Percentiles rank a stretch among this genome's conserved stretches.
phyloP scores from a whole-genome alignment of 768 basidiomycete species.

The Cystofilobasidium capitatum region DNA sequence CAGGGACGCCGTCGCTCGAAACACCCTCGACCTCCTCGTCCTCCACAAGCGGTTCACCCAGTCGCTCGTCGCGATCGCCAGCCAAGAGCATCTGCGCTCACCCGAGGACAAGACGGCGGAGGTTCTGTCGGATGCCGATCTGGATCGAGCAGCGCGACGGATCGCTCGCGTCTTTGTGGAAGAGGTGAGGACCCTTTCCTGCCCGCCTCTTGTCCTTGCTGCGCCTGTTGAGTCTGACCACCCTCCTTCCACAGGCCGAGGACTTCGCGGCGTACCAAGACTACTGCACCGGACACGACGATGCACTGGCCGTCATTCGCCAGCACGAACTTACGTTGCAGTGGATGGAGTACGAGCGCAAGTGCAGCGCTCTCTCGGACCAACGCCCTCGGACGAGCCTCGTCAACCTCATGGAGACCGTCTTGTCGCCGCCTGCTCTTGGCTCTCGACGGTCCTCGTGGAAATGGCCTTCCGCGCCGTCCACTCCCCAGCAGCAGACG shows the following conservation, averaged over 20 bases:
- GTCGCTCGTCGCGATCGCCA: conserved; percentile 37
- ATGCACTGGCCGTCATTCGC: conserved; percentile 66
- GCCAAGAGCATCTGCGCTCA: conserved; percentile 34
- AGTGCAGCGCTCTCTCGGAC: conserved; percentile 54
- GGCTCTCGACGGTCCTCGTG: conserved; percentile 27
- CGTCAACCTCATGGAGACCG: conserved; percentile 15
- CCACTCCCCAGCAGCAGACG: background rate
- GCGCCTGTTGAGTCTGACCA: background rate
- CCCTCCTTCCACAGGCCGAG: conserved; percentile 48
- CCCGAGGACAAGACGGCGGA: background rate
- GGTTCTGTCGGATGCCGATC: conserved; percentile 16
- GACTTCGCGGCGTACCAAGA: conserved; percentile 68
- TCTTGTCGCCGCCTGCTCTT: conserved; percentile 10
- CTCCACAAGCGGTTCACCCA: conserved; percentile 32
- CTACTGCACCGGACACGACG: conserved; percentile 78
- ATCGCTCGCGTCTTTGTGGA: conserved; percentile 37
- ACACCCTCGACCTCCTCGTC: conserved; percentile 28
- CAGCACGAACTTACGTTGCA: conserved; percentile 59
- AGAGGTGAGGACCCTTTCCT: conserved; percentile 31
- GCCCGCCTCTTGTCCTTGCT: background rate
- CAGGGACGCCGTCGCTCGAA: conserved; percentile 28
- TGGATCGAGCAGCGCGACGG: conserved; percentile 33
- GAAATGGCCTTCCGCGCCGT: conserved; percentile 11
- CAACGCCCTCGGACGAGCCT: conserved; percentile 10
- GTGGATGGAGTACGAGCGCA: conserved; percentile 76